Evolutionary conservation across 1,284 basidiomycete species (phyloP).

Genomic region (Phellinidium pouzarii): DNA sequence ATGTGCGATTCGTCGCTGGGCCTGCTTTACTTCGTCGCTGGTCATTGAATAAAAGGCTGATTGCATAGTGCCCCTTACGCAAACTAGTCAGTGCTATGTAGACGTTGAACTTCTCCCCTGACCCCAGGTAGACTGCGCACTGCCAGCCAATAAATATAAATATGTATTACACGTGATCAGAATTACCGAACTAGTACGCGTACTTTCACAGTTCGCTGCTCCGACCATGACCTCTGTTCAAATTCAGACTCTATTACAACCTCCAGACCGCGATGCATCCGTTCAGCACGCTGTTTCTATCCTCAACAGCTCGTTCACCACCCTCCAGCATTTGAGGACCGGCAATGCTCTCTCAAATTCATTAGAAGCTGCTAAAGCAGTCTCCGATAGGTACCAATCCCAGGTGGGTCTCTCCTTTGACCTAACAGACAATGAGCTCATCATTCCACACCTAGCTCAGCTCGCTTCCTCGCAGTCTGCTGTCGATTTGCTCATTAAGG

Average conservation of each 20-base stretch:
- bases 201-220: background rate
- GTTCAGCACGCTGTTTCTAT: slow-evolving; percentile 35
- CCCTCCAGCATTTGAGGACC: slow-evolving; percentile 29
- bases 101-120: too few species aligned
- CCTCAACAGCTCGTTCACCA: slow-evolving; percentile 41
- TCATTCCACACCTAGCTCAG: slow-evolving; percentile 43
- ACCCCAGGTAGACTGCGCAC: too few species aligned
- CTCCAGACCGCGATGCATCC: slow-evolving; percentile 38
- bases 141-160: background rate
- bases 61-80: too few species aligned
- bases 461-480: slow-evolving; percentile 44
- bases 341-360: slow-evolving; percentile 24
- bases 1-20: too few species aligned
- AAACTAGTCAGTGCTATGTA: too few species aligned
- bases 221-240: slow-evolving; percentile 42
- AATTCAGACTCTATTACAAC: slow-evolving; percentile 42
- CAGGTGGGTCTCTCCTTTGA: slow-evolving; percentile 3
- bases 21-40: too few species aligned
- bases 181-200: background rate
- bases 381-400: background rate
- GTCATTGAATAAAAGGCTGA: too few species aligned
- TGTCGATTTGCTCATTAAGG: slow-evolving; percentile 37
- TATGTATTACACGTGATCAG: background rate
- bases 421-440: background rate
- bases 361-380: slow-evolving; percentile 19